These are phyloP conservation scores for Penicillium canescens DNA, from an alignment of 495 filamentous ascomycete genomes.

Conservation along the genomic window DNA sequence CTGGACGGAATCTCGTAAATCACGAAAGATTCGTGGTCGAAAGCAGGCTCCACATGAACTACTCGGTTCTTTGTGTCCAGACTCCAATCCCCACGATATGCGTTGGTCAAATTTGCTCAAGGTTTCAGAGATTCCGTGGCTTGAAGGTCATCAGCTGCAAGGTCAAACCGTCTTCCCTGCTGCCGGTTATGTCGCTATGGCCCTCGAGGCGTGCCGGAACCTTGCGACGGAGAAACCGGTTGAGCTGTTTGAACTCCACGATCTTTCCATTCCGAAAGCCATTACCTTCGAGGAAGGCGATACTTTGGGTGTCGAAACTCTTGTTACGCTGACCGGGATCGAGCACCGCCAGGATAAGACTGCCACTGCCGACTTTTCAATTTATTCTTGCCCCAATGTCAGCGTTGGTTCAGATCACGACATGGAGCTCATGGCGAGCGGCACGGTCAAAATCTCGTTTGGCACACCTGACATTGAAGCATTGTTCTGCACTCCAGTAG, in stretches of 20 bases:
- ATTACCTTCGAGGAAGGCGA: slow-evolving; percentile 5
- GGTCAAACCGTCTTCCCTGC: slow-evolving; percentile 54
- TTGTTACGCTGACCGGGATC: too few species aligned
- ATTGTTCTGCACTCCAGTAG: background rate
- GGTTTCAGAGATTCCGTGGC: slow-evolving; percentile 33
- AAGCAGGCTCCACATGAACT: slow-evolving; percentile 20
- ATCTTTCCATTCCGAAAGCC: slow-evolving; percentile 1
- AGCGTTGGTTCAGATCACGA: too few species aligned
- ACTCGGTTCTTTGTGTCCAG: slow-evolving; percentile 18
- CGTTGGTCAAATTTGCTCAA: slow-evolving; percentile 33
- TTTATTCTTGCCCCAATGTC: too few species aligned
- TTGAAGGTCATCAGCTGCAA: slow-evolving; percentile 35
- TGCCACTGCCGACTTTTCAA: too few species aligned
- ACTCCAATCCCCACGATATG: slow-evolving; percentile 7
- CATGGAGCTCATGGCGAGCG: too few species aligned
- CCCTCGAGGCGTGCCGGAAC: slow-evolving; percentile 46
- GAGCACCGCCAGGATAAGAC: too few species aligned
- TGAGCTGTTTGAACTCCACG: background rate
- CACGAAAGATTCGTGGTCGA: slow-evolving; percentile 18
- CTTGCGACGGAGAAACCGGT: background rate
- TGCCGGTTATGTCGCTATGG: slow-evolving; percentile 57
- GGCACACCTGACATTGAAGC: background rate
- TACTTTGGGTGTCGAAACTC: too few species aligned
- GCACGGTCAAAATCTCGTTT: background rate
- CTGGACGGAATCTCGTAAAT: slow-evolving; percentile 47